Base-by-base conservation (phyloP, 352 stramenopile genomes). In the Globisporangium barbulae region DNA sequence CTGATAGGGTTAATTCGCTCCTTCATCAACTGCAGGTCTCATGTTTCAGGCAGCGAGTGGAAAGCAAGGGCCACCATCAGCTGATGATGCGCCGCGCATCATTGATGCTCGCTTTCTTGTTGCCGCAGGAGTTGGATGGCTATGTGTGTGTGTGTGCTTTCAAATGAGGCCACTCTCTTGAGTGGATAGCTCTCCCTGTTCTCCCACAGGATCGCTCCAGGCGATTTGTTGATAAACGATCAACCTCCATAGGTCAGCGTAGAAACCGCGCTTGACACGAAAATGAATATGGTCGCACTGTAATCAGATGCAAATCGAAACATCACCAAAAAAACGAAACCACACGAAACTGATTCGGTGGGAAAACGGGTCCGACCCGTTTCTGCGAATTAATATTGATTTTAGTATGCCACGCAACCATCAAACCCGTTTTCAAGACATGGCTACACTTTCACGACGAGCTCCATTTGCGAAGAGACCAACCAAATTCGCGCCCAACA, bases 301-400 rank as follows among this genome's bases (percentile, higher is more conserved):
- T 59, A 59, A 59, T 47, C 53, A 59, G 53, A 59, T 59, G 53
- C 13, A 30, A 58, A 30, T 44, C 52, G 30, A 44, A 57, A 19
- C 45, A 31, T 21, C 30, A 15, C n/a, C n/a, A 59, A 47, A 59
- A 45, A 41, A 59, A 45, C 31, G 5, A 8, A 54, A 54, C 25
- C 25, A 21, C 13, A n/a, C 17, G 25, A 33, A 59, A 28, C 53
- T 59, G 53, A 59, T 59, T 59, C 31, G 31, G 31, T 59, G 53
- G 31, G 21, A 21, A 44, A 30, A 58, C 35, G 52, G 53, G 31
- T 33, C 33, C 33, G 31, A 59, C 53, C 53, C 33, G 33, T 47
- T 59, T 59, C 17, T 8, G 10, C 1, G 3, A 15, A 21, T 31
- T n/a, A 12, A 31, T 10, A 3, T 59, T 59, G 53, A 19, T 4